Conservation (phyloP, 2,329 filamentous ascomycete species). For the Akanthomyces uredinophilus region DNA sequence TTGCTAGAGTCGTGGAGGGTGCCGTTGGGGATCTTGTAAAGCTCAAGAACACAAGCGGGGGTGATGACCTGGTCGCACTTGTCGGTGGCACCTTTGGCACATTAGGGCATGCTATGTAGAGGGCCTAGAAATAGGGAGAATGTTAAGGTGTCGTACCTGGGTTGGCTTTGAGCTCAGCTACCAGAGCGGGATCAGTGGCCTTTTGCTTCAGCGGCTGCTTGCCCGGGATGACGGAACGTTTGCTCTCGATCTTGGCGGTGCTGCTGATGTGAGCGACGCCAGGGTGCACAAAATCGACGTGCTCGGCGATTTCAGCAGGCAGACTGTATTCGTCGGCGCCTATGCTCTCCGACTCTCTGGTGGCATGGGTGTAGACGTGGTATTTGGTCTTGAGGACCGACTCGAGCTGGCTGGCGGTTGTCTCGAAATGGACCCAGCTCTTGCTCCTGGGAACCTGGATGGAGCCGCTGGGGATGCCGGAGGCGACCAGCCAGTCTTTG, state of each 20-base stretch:
- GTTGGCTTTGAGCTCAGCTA: no score
- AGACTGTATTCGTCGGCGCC: constrained; percentile 34
- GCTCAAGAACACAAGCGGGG: constrained; percentile 45
- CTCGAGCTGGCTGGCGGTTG: constrained; percentile 31
- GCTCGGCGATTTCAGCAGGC: constrained; percentile 28
- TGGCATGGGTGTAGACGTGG: constrained; percentile 40
- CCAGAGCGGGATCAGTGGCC: no score
- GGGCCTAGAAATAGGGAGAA: no score
- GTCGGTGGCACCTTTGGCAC: no score
- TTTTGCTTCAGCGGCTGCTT: constrained; percentile 17
- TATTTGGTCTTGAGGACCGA: constrained; percentile 32
- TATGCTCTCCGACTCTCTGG: constrained; percentile 24
- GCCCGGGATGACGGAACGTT: no score
- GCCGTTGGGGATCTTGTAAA: constrained; percentile 34
- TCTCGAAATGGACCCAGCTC: constrained; percentile 32
- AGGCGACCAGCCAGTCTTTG: constrained; percentile 45
- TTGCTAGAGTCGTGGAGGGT: constrained; percentile 25
- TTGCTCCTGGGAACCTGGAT: constrained; percentile 44
- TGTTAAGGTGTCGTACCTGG: no score
- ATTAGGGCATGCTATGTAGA: no score
- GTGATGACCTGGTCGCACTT: constrained; percentile 35
- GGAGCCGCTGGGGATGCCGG: constrained; percentile 43
- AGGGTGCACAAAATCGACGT: constrained; percentile 36
- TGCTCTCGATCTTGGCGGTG: no score
- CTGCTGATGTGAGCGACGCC: constrained; percentile 18